Conservation (phyloP, 2,329 filamentous ascomycete species). For the Fusarium robinianum region DNA sequence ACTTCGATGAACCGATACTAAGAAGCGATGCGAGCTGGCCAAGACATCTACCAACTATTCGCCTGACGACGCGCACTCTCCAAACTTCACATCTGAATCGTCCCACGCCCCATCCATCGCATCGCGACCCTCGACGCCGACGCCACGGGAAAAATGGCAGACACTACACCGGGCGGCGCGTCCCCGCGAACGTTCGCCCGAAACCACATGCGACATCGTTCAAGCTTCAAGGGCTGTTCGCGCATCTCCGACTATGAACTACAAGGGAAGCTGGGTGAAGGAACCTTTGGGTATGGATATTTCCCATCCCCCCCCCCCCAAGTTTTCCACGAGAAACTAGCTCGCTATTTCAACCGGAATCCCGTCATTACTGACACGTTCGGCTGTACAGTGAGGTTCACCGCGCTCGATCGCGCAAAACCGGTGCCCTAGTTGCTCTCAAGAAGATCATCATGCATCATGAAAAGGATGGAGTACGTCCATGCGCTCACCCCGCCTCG, state of each 20-base stretch:
- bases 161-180: conserved; percentile 44
- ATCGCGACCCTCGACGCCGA: conserved; percentile 3
- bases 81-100: conserved; percentile 3
- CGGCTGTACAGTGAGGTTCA: conserved; percentile 73
- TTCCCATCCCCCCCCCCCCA: conserved; percentile 1
- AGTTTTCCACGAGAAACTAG: too few species aligned
- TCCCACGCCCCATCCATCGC: neutral
- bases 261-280: conserved; percentile 84
- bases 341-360: too few species aligned
- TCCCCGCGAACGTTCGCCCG: conserved; percentile 62
- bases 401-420: conserved; percentile 78
- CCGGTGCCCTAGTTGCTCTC: conserved; percentile 77
- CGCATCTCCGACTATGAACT: conserved; percentile 80
- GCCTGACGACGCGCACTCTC: conserved; percentile 30
- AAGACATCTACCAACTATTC: conserved; percentile 13
- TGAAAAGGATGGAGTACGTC: conserved; percentile 87
- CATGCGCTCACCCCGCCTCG: conserved; percentile 3
- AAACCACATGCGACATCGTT: conserved; percentile 58
- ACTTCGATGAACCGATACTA: too few species aligned
- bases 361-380: conserved; percentile 15
- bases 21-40: conserved; percentile 15
- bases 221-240: conserved; percentile 82
- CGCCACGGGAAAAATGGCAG: conserved; percentile 40
- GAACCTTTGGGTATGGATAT: conserved; percentile 79
- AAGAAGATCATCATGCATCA: conserved; percentile 99